Evolutionary conservation across 2,329 filamentous ascomycete genomes (phyloP).

Genomic region (Pyrenochaeta sp.): DNA sequence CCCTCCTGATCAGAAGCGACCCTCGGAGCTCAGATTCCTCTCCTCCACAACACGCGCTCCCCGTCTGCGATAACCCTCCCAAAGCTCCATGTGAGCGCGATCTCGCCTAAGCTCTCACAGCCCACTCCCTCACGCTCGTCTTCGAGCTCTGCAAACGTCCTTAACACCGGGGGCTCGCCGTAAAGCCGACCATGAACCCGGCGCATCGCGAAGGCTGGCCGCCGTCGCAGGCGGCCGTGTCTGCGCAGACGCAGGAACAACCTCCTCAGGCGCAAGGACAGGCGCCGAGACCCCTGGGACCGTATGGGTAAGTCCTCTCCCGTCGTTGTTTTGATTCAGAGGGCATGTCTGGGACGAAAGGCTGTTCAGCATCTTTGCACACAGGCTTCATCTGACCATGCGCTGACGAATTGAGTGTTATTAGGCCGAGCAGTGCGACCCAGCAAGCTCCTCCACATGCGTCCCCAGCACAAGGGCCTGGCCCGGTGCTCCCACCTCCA

Average conservation of each 20-base stretch:
- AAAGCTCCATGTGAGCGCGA: slow-evolving; percentile 36
- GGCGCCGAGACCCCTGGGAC: slow-evolving; percentile 41
- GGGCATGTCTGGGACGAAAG: slow-evolving; percentile 25
- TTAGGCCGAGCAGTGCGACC: slow-evolving; percentile 41
- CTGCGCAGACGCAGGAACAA: slow-evolving; percentile 55
- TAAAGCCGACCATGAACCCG: slow-evolving; percentile 51
- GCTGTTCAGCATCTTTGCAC: slow-evolving; percentile 16
- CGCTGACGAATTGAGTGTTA: slow-evolving; percentile 25
- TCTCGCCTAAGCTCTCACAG: too few species aligned
- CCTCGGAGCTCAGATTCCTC: slow-evolving; percentile 19
- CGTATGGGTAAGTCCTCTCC: slow-evolving; percentile 44
- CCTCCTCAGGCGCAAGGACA: slow-evolving; percentile 45
- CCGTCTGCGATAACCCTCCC: slow-evolving; percentile 3
- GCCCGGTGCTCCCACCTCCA: slow-evolving; percentile 49
- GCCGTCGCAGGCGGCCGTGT: slow-evolving; percentile 54
- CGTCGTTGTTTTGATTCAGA: slow-evolving; percentile 6
- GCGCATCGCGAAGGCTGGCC: slow-evolving; percentile 52
- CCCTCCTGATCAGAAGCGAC: slow-evolving; percentile 33
- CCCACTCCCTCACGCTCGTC: too few species aligned
- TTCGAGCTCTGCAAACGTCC: slow-evolving; percentile 18
- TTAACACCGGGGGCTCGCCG: slow-evolving; percentile 37
- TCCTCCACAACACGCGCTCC: slow-evolving; percentile 20
- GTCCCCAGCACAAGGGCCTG: slow-evolving; percentile 45
- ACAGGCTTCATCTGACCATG: slow-evolving; percentile 14
- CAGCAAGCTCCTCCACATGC: slow-evolving; percentile 44